Conservation (phyloP, 495 filamentous ascomycete genomes). For the Podospora pseudoanserina region DNA sequence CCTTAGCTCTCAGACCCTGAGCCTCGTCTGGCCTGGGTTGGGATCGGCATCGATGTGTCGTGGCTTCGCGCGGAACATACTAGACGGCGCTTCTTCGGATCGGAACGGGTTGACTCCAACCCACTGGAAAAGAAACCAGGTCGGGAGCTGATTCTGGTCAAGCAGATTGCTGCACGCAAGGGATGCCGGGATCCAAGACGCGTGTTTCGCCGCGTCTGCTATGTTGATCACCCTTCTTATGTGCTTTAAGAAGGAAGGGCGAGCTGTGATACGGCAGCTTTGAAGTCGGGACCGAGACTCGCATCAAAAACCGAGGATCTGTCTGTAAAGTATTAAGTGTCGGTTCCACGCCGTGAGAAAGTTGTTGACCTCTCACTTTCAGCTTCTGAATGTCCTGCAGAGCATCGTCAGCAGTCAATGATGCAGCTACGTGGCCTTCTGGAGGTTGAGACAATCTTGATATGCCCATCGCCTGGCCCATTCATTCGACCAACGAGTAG, state of each 20-base stretch:
- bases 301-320: slow-evolving; percentile 1
- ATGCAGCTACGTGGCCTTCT: not conserved
- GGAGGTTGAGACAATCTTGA: not conserved
- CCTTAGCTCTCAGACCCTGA: not conserved
- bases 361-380: not conserved
- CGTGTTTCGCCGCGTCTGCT: not conserved
- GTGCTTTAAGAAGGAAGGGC: not conserved
- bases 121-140: not conserved
- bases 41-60: not conserved
- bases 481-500: no score
- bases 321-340: not conserved
- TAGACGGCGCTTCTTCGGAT: not conserved
- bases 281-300: slow-evolving; percentile 18
- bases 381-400: not conserved
- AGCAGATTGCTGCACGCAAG: not conserved
- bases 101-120: not conserved
- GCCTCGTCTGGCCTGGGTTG: not conserved
- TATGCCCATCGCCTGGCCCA: not conserved
- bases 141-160: no score
- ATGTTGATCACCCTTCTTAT: no score
- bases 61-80: not conserved
- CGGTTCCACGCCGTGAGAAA: not conserved
- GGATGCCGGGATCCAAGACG: not conserved
- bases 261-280: slow-evolving; percentile 11
- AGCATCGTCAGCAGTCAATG: not conserved